phyloP scores from a whole-genome alignment of 371 early-diverging fungal species.

The Globomyces sp. region DNA sequence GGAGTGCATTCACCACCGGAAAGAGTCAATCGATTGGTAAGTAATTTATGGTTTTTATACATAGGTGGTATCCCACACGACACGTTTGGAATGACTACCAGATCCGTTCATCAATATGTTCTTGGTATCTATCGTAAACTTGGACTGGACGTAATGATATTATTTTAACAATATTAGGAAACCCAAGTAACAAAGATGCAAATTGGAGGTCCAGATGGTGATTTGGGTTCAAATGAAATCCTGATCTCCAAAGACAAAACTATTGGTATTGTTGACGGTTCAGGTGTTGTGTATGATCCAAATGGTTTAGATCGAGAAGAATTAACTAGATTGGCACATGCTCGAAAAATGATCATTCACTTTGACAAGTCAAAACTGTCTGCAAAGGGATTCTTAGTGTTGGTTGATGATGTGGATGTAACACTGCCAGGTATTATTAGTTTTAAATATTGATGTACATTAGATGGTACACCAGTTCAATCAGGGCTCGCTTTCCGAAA shows the following conservation, averaged over 20 bases:
- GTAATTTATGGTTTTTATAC: too few relatives aligned
- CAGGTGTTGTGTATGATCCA: conserved; percentile 94
- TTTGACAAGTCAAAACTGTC: conserved; percentile 83
- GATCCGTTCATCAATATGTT: conserved; percentile 98
- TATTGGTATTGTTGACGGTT: conserved; percentile 91
- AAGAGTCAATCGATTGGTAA: conserved; percentile 79
- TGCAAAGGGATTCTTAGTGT: conserved; percentile 84
- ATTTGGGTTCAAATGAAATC: conserved; percentile 97
- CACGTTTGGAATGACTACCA: conserved; percentile 96
- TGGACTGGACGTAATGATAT: conserved; percentile 50
- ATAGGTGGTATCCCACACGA: conserved; percentile 97
- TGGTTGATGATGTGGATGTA: conserved; percentile 90
- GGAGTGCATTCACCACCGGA: conserved; percentile 99
- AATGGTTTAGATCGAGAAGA: conserved; percentile 89
- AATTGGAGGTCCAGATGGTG: conserved; percentile 98
- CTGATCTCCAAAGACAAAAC: conserved; percentile 97
- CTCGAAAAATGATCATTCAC: conserved; percentile 81
- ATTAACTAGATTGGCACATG: conserved; percentile 74
- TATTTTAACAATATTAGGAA: conserved; percentile 31
- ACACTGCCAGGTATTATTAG: conserved; percentile 60
- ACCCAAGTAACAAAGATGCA: conserved; percentile 78
- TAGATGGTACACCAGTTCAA: conserved; percentile 79
- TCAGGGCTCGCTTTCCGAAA: conserved; percentile 94
- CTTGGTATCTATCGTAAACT: conserved; percentile 91
- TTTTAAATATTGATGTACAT: not conserved